A percentile compares a stretch with the other conserved stretches of the same genome.
phyloP scores from a whole-genome alignment of 257 asterid genomes.

The Solanum appendiculatum region DNA sequence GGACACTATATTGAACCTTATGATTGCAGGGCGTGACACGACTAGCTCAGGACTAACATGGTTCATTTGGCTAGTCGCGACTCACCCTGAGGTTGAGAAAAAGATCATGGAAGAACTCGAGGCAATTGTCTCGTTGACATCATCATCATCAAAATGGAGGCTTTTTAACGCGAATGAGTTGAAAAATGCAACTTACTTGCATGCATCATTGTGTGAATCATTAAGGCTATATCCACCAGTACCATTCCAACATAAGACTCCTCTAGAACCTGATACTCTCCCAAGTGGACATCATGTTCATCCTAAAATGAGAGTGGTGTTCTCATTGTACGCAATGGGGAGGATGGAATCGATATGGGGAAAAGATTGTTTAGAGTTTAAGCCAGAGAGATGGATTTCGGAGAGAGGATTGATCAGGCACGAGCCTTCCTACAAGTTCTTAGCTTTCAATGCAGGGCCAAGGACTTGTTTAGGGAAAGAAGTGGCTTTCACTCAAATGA shows the following conservation, averaged over 20 bases:
- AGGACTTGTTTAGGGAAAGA: conserved; percentile 62
- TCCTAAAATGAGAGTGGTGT: conserved; percentile 35
- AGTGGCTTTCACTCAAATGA: conserved; percentile 40
- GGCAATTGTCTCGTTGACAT: background rate
- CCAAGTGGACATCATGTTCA: conserved; percentile 51
- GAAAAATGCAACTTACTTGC: conserved; percentile 27
- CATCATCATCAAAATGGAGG: background rate
- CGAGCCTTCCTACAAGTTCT: conserved; percentile 50
- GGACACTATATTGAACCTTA: conserved; percentile 35
- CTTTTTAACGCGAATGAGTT: conserved; percentile 18
- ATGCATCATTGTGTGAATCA: conserved; percentile 44
- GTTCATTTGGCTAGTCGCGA: conserved; percentile 43
- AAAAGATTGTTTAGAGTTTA: conserved; percentile 34
- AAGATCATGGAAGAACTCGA: conserved; percentile 28
- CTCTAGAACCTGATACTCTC: conserved; percentile 17
- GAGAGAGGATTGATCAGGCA: conserved; percentile 24
- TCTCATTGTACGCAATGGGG: conserved; percentile 54
- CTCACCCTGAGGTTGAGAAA: conserved; percentile 23
- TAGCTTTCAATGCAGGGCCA: conserved; percentile 64
- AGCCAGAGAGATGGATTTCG: conserved; percentile 57
- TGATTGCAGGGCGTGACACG: conserved; percentile 56
- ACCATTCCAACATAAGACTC: conserved; percentile 55
- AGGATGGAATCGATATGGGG: conserved; percentile 52
- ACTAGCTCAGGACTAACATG: conserved; percentile 53
- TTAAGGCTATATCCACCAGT: conserved; percentile 53